phyloP scores from a whole-genome alignment of 805 yeast species.

The Schizosaccharomyces lindneri region DNA sequence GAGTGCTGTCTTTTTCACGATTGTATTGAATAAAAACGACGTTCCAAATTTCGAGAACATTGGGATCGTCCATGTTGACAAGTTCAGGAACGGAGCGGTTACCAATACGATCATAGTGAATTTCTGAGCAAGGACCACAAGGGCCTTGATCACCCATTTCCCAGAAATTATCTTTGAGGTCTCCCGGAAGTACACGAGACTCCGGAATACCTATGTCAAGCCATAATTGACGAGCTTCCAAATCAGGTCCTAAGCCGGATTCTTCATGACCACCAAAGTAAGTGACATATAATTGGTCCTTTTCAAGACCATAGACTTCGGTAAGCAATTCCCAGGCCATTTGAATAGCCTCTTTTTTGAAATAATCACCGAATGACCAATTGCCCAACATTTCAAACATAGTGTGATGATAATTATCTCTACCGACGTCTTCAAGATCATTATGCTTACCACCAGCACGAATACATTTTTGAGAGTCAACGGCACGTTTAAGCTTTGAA shows the following conservation, averaged over 20 bases:
- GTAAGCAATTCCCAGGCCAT: slow-evolving; percentile 86
- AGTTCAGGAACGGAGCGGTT: slow-evolving; percentile 82
- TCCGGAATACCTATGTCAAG: slow-evolving; percentile 65
- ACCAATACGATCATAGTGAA: slow-evolving; percentile 78
- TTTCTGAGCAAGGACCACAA: slow-evolving; percentile 96
- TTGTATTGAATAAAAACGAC: slow-evolving; percentile 90
- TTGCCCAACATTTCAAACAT: slow-evolving; percentile 98
- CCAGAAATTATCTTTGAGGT: slow-evolving; percentile 87
- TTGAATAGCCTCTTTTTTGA: slow-evolving; percentile 75
- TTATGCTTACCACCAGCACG: slow-evolving; percentile 98
- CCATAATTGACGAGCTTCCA: slow-evolving; percentile 83
- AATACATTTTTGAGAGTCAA: slow-evolving; percentile 91
- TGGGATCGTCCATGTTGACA: slow-evolving; percentile 93
- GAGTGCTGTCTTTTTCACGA: slow-evolving; percentile 66
- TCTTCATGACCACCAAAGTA: slow-evolving; percentile 84
- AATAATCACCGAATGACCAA: slow-evolving; percentile 99
- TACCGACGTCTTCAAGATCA: slow-evolving; percentile 88
- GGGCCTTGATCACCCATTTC: slow-evolving; percentile 99
- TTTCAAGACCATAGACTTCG: slow-evolving; percentile 51
- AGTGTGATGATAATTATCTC: slow-evolving; percentile 84
- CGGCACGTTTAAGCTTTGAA: slow-evolving; percentile 63
- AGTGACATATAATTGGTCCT: slow-evolving; percentile 71
- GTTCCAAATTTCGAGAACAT: slow-evolving; percentile 94
- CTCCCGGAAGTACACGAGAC: slow-evolving; percentile 81
- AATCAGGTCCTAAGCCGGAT: slow-evolving; percentile 70